A percentile compares a stretch with the other conserved stretches of the same genome.
Evolutionary conservation across 306 rosid species (phyloP).

Genomic region (Trifolium dubium): DNA sequence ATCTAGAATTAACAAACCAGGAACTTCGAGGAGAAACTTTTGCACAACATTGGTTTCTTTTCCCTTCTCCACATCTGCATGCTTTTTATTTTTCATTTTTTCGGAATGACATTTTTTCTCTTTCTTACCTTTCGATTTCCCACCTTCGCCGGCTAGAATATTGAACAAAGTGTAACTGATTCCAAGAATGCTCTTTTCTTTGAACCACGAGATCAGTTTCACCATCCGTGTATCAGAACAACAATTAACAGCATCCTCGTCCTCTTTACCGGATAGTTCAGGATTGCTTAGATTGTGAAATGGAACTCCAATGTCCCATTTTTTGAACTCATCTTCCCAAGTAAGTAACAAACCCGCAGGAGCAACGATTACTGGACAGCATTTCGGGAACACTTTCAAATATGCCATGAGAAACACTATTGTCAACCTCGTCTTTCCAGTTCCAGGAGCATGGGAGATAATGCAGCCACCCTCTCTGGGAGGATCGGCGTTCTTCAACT

Average conservation of each 20-base stretch:
- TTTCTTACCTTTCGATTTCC: background rate
- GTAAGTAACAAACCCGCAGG: constrained; percentile 46
- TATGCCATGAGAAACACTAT: constrained; percentile 47
- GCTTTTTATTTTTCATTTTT: background rate
- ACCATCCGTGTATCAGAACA: background rate
- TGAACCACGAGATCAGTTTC: constrained; percentile 45
- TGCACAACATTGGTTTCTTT: constrained; percentile 6
- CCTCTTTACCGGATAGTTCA: constrained; percentile 44
- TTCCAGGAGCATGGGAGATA: constrained; percentile 56
- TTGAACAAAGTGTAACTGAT: constrained; percentile 38
- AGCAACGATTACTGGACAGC: constrained; percentile 47
- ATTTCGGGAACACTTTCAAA: constrained; percentile 40
- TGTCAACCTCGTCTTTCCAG: constrained; percentile 47
- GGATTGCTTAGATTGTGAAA: constrained; percentile 47
- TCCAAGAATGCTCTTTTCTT: constrained; percentile 43
- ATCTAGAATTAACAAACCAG: constrained; percentile 49
- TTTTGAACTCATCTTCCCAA: constrained; percentile 54
- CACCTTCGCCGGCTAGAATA: constrained; percentile 31
- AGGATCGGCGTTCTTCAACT: constrained; percentile 33
- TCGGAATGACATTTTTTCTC: too few species aligned
- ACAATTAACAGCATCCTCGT: background rate
- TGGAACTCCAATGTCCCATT: constrained; percentile 44
- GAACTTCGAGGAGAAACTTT: constrained; percentile 38
- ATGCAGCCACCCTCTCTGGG: constrained; percentile 45
- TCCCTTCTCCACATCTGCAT: background rate